Base-by-base conservation (phyloP, 73 alveolate species). In the Tetrahymena elliotti region DNA sequence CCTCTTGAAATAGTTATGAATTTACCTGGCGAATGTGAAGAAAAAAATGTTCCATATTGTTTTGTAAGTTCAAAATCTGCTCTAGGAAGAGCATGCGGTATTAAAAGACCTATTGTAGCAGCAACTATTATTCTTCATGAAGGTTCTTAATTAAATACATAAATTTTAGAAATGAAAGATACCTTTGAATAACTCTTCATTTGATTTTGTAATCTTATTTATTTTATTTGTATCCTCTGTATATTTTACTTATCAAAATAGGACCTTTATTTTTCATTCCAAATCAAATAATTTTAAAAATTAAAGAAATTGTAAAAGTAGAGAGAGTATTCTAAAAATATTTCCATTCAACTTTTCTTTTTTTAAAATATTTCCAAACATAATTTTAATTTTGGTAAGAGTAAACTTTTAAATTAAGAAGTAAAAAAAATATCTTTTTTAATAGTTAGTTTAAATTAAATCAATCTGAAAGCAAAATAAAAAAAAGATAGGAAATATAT, bases 51-150 rank as follows among this genome's bases (percentile, higher is more conserved):
- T 36, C 99, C 99, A 33, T 99, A 99, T 97, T 99, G 99, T 93
- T 99, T 98, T 96, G 99, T 99, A 53, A 98, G 98, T 95, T 97
- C 99, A 40, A 98, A 99, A 97, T 98, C 99, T 95, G 98, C 98
- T 94, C 96, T 99, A 93, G 99, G 99, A 24, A 98, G 99, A 95
- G 99, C 99, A 7, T 99, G 99, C 54, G 99, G 99, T 2, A 99
- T 99, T 47, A 97, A 99, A 18, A 98, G 99, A 96, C 99, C 99
- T 38, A 99, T 98, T 84, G 98, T 98, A 22, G 98, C 99, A 13
- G 95, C 96, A 16, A 34, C 95, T 10, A 94, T 94, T 41, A 92
- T 92, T 35, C 93, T 84, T 84, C 53, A 83, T 33, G 96, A 94
- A 88, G 96, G 96, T 92, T 94, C 96, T n/a, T 94, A 94, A 94